Percentiles rank a stretch among this genome's conserved stretches.
phyloP scores from a whole-genome alignment of 2,329 filamentous ascomycete genomes.

The Fusarium sororula region DNA sequence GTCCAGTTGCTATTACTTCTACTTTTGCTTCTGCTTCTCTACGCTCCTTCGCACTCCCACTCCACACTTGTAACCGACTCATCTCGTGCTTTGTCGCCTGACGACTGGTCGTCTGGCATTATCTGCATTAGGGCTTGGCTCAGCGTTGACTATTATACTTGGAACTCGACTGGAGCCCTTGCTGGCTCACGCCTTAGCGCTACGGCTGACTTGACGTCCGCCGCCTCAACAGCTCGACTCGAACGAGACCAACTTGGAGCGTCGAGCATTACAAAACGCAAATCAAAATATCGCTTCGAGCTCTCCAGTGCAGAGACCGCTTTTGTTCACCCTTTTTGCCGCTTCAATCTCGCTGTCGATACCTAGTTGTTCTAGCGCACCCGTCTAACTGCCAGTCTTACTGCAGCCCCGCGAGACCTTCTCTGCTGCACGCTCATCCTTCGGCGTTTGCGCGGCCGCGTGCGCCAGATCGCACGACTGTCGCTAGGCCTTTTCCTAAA shows the following conservation, averaged over 20 bases:
- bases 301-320: slow-evolving; percentile 24
- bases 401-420: slow-evolving; percentile 33
- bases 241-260: slow-evolving; percentile 15
- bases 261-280: slow-evolving; percentile 22
- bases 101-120: slow-evolving; percentile 45
- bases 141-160: slow-evolving; percentile 30
- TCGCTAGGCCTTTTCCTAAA: slow-evolving; percentile 36
- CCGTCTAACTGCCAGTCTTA: slow-evolving; percentile 30
- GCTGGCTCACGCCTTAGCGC: slow-evolving; percentile 32
- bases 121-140: slow-evolving; percentile 45
- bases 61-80: slow-evolving; percentile 29
- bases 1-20: slow-evolving; percentile 18
- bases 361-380: slow-evolving; percentile 12
- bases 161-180: slow-evolving; percentile 39
- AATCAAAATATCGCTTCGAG: slow-evolving; percentile 8
- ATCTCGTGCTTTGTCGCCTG: slow-evolving; percentile 38
- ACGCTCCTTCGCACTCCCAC: slow-evolving; percentile 41
- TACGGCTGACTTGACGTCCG: slow-evolving; percentile 42
- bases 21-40: slow-evolving; percentile 39
- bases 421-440: slow-evolving; percentile 27
- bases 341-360: slow-evolving; percentile 21
- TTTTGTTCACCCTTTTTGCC: slow-evolving; percentile 1
- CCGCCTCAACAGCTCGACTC: slow-evolving; percentile 28
- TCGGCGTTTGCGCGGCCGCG: slow-evolving; percentile 42
- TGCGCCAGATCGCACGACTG: slow-evolving; percentile 45